Percentiles rank a stretch among this genome's conserved stretches.
Conservation (phyloP, 192 early-diverging fungal species). For the Podila verticillata region DNA sequence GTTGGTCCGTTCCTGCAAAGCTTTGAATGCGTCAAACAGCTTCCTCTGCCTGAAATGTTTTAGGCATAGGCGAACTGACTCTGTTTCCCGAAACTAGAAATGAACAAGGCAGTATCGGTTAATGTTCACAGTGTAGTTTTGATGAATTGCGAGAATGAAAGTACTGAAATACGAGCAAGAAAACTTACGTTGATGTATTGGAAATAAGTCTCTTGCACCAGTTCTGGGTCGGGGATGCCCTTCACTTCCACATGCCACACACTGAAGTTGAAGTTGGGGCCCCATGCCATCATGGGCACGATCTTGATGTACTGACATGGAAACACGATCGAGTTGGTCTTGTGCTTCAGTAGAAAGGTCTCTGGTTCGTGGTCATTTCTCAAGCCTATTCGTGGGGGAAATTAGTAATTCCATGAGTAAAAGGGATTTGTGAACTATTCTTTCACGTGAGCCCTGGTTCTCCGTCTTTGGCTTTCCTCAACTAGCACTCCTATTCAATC, state of each 20-base stretch:
- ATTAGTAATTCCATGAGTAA: background rate
- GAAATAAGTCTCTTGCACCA: slow-evolving; percentile 72
- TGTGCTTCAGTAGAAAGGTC: slow-evolving; percentile 85
- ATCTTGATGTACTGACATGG: slow-evolving; percentile 96
- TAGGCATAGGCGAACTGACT: slow-evolving; percentile 85
- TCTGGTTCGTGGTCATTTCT: slow-evolving; percentile 84
- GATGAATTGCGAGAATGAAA: no score
- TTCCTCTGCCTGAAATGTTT: slow-evolving; percentile 90
- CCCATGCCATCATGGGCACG: slow-evolving; percentile 88
- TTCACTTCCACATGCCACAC: slow-evolving; percentile 94
- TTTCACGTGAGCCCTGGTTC: no score
- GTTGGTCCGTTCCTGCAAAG: slow-evolving; percentile 69
- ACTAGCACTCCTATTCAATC: no score
- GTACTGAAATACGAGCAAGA: background rate
- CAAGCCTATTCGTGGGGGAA: slow-evolving; percentile 47
- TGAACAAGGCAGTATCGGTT: background rate
- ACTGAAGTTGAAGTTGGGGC: slow-evolving; percentile 94
- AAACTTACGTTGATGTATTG: slow-evolving; percentile 73
- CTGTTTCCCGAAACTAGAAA: slow-evolving; percentile 74
- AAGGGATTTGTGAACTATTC: no score
- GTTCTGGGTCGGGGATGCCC: slow-evolving; percentile 73
- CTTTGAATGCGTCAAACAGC: slow-evolving; percentile 75
- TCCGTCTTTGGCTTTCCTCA: no score
- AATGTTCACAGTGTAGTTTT: no score
- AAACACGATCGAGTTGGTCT: slow-evolving; percentile 79